Conservation (phyloP, 495 filamentous ascomycete species). For the Evansstolkia leycettana region DNA sequence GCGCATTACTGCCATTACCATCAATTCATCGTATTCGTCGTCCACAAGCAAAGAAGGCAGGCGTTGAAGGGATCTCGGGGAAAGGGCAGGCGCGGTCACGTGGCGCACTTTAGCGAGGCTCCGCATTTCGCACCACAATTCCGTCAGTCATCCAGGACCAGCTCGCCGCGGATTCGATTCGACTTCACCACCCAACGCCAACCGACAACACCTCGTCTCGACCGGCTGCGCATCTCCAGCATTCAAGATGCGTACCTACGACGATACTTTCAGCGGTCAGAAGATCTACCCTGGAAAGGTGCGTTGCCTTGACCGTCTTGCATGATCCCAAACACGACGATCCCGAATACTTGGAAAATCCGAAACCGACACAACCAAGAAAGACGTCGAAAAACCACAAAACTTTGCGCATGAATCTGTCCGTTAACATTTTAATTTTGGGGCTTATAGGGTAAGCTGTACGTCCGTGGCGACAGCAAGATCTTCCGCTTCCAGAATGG, state of each 20-base stretch:
- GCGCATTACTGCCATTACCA: no score
- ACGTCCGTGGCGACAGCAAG: slow-evolving; percentile 98
- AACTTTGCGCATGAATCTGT: slow-evolving; percentile 1
- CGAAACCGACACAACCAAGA: slow-evolving; percentile 10
- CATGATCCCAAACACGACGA: slow-evolving; percentile 2
- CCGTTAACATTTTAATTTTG: slow-evolving; percentile 22
- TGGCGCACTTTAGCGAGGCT: slow-evolving; percentile 35
- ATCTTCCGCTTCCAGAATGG: slow-evolving; percentile 99
- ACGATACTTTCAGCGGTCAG: slow-evolving; percentile 94
- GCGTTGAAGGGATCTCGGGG: slow-evolving; percentile 5
- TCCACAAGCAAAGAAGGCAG: no score
- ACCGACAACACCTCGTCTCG: slow-evolving; percentile 25
- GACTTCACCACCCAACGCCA: slow-evolving; percentile 40
- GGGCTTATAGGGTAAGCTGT: slow-evolving; percentile 79
- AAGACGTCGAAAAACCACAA: slow-evolving; percentile 4
- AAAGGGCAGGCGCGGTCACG: slow-evolving; percentile 35
- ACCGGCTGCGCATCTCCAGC: slow-evolving; percentile 38
- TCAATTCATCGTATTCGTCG: no score
- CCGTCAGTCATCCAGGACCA: slow-evolving; percentile 21
- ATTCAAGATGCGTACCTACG: slow-evolving; percentile 93
- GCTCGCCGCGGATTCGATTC: slow-evolving; percentile 31
- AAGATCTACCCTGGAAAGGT: slow-evolving; percentile 99
- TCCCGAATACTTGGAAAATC: slow-evolving; percentile 5
- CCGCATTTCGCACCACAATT: slow-evolving; percentile 38
- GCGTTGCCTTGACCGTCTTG: slow-evolving; percentile 30